phyloP scores from a whole-genome alignment of 495 filamentous ascomycete genomes.

The Penicillium argentinense region DNA sequence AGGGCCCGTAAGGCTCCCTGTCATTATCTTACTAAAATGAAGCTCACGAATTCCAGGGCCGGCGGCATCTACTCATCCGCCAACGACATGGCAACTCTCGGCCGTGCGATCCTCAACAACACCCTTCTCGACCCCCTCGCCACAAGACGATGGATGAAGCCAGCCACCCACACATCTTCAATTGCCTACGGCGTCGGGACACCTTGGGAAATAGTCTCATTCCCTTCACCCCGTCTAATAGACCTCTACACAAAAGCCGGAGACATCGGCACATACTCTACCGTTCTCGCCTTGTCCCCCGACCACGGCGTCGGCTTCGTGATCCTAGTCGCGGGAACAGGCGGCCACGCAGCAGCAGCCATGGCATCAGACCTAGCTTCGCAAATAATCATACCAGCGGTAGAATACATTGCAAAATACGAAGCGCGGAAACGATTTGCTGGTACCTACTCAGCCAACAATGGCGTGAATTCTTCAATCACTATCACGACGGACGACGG shows the following conservation, averaged over 20 bases:
- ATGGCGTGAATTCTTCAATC: conserved; percentile 40
- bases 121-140: conserved; percentile 41
- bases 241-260: conserved; percentile 60
- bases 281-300: conserved; percentile 45
- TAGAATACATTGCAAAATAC: conserved; percentile 45
- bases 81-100: conserved; percentile 51
- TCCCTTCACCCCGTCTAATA: conserved; percentile 23
- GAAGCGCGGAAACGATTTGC: conserved; percentile 36
- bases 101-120: conserved; percentile 54
- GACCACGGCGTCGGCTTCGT: conserved; percentile 56
- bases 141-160: conserved; percentile 61
- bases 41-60: conserved; percentile 37
- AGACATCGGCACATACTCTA: conserved; percentile 48
- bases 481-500: conserved; percentile 41
- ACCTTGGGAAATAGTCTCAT: conserved; percentile 56
- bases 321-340: conserved; percentile 42
- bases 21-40: no score
- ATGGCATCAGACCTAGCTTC: conserved; percentile 33
- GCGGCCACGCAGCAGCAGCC: conserved; percentile 10
- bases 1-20: conserved; percentile 49
- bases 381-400: conserved; percentile 37
- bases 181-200: conserved; percentile 46
- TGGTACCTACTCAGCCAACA: conserved; percentile 33
- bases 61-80: conserved; percentile 58
- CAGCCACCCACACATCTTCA: conserved; percentile 46